Evolutionary conservation across 352 stramenopile species (phyloP), one percentile per base, ranked within the genome.

Genomic region (Phytophthora megakarya): DNA sequence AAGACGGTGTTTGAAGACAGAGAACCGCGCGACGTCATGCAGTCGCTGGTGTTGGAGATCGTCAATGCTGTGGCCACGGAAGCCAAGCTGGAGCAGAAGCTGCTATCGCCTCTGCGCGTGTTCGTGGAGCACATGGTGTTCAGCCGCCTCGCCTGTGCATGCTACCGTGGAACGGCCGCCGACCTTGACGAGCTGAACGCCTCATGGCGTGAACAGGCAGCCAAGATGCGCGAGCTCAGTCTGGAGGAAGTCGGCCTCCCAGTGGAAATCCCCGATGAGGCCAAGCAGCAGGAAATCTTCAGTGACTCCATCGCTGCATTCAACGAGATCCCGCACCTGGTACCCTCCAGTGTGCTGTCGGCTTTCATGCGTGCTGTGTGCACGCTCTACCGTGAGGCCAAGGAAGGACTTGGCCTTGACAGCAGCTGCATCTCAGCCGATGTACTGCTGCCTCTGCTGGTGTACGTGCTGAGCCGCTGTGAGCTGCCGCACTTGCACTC

Each of bases 61-160:
- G 75, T 84, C 12, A 78, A 80, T 23, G 76, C 81, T 0, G 71
- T 93, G 33, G 61, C 78, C 3, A 62, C 59, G 11, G 73, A 81
- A 23, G 78, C 69, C 10, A 73, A 63, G 28, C 42, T 88, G 21
- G 49, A 63, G 2, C 65, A 76, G 15, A 46, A 21, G 1, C 59
- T 73, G 3, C 61, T 68, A 0, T 50, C 54, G 0, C 61, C 76
- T 4, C 67, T 91, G 3, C 72, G 59, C 23, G 56, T 77, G 40
- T 84, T 91, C 26, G 72, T 91, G 40, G 82, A 92, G 66, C 79
- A 92, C 48, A 89, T 93, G 81, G 74, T 92, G 16, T 92, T 87
- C 52, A 80, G 65, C 21, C 84, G 86, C 12, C 70, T 95, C 23
- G 84, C 75, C 2, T 79, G 75, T 33, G 82, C 78, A 18, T 91